These are phyloP conservation scores for Cordyceps militaris DNA, from an alignment of 2,329 filamentous ascomycete genomes.

Conservation along the genomic window DNA sequence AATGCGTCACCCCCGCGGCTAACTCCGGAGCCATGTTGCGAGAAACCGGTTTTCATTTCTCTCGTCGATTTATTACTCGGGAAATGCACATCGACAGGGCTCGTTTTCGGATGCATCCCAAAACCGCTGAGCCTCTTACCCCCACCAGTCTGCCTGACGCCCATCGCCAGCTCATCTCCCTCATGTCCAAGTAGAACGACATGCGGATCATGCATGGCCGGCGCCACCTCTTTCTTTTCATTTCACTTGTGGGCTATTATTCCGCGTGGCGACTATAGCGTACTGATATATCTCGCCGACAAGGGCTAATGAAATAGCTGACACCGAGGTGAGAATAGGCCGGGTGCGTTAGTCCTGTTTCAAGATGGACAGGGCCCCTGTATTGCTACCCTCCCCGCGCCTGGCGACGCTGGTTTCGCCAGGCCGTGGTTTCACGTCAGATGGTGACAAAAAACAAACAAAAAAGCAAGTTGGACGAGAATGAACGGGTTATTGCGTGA, in stretches of 20 bases:
- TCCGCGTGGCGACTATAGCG: neutral
- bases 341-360: neutral
- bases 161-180: neutral
- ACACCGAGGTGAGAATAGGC: neutral
- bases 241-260: neutral
- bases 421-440: conserved; percentile 1
- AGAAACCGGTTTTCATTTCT: too few species aligned
- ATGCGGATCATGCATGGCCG: neutral
- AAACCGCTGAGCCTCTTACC: neutral
- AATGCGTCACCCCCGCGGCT: too few species aligned
- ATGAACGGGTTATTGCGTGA: neutral
- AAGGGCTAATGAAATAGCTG: neutral
- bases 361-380: neutral
- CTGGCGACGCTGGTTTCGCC: neutral
- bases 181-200: neutral
- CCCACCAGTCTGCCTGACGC: neutral
- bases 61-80: neutral
- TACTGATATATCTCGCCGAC: neutral
- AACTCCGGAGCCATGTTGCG: neutral
- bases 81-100: neutral
- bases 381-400: neutral
- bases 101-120: neutral
- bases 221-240: neutral
- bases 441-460: neutral
- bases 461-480: neutral